Conservation (phyloP, 495 filamentous ascomycete species). For the Lentithecium fluviatile region DNA sequence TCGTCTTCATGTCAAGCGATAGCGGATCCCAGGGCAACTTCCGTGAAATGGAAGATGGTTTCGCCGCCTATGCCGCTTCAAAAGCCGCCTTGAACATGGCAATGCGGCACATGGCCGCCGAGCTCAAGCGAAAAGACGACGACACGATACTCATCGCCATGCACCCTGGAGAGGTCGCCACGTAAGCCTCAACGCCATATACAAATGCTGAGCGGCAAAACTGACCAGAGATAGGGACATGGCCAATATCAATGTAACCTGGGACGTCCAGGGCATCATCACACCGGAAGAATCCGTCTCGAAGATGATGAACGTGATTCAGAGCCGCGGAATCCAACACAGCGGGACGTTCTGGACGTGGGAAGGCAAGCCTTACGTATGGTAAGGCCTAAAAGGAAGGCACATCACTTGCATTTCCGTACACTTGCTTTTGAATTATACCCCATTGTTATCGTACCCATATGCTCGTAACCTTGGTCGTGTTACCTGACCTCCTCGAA, state of each 20-base stretch:
- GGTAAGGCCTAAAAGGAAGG: conserved; percentile 13
- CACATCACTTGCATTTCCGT: not conserved
- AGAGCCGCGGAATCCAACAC: conserved; percentile 49
- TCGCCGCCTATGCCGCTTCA: conserved; percentile 57
- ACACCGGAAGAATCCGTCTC: conserved; percentile 49
- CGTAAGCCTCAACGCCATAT: conserved; percentile 34
- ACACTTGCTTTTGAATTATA: not conserved
- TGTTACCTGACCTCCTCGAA: conserved; percentile 9
- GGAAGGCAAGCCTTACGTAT: conserved; percentile 45
- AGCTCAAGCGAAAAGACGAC: conserved; percentile 50
- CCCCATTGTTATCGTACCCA: not conserved
- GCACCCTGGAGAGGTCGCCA: conserved; percentile 58
- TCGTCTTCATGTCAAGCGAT: conserved; percentile 56
- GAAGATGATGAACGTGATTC: conserved; percentile 54
- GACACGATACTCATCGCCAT: conserved; percentile 53
- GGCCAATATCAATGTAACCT: conserved; percentile 49
- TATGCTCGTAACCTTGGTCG: not conserved
- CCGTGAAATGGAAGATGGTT: conserved; percentile 57
- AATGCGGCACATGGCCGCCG: conserved; percentile 56
- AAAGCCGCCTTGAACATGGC: conserved; percentile 61
- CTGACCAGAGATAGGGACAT: conserved; percentile 46
- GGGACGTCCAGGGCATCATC: conserved; percentile 55
- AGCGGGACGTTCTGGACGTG: conserved; percentile 58
- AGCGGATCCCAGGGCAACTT: conserved; percentile 50
- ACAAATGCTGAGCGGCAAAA: no score